Percentiles rank a stretch among this genome's conserved stretches.
Evolutionary conservation across 2,329 filamentous ascomycete species (phyloP).

Genomic region (Myriosclerotinia duriaeana): DNA sequence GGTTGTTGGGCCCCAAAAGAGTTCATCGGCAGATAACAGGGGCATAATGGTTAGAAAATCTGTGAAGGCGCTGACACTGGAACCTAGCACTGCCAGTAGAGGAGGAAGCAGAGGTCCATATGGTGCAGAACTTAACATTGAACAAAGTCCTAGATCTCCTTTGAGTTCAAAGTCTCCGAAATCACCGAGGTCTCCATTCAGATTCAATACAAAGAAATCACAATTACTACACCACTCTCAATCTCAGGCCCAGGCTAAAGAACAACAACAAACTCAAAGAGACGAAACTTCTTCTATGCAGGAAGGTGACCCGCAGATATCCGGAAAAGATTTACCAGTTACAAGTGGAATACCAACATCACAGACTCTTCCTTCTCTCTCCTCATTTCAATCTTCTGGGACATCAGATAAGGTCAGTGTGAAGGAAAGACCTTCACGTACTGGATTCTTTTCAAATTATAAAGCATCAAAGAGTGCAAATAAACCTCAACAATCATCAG

Average conservation of each 20-base stretch:
- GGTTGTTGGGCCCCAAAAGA: conserved; percentile 19
- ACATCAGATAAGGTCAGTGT: conserved; percentile 27
- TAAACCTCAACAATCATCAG: conserved; percentile 40
- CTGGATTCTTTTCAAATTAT: conserved; percentile 49
- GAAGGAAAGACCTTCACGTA: conserved; percentile 33
- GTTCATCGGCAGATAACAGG: conserved; percentile 29
- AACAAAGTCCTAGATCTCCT: conserved; percentile 32
- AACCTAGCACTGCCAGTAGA: conserved; percentile 15
- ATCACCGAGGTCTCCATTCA: conserved; percentile 39
- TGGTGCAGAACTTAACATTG: conserved; percentile 22
- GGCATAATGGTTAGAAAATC: conserved; percentile 38
- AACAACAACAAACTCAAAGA: conserved; percentile 5
- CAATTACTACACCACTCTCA: conserved; percentile 25
- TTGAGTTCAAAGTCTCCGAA: conserved; percentile 36
- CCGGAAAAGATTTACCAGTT: conserved; percentile 25
- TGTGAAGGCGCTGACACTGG: conserved; percentile 38
- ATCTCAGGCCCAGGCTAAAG: background rate
- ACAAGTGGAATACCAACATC: conserved; percentile 24
- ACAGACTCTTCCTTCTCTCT: conserved; percentile 32
- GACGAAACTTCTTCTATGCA: conserved; percentile 31
- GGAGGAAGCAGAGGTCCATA: conserved; percentile 25
- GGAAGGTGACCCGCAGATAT: conserved; percentile 28
- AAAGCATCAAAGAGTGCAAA: conserved; percentile 49
- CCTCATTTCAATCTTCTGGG: conserved; percentile 27
- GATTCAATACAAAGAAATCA: conserved; percentile 35